Percentiles rank a stretch among this genome's conserved stretches.
Evolutionary conservation across 352 stramenopile genomes (phyloP).

Genomic region (Elongisporangium anandrum): DNA sequence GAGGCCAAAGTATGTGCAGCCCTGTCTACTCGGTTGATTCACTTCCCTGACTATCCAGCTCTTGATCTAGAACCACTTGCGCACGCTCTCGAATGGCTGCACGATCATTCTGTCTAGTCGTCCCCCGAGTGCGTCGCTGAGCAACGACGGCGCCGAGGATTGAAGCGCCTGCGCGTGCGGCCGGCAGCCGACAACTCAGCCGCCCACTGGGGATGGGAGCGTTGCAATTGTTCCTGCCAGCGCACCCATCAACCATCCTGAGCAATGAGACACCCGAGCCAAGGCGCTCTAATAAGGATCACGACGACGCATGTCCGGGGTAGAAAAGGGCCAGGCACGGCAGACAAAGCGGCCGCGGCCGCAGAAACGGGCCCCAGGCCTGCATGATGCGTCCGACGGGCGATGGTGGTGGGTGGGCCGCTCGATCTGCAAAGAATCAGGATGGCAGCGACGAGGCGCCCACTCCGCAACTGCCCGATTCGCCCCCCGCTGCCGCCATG

Average conservation of each 20-base stretch:
- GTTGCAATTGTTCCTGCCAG: too few relatives aligned
- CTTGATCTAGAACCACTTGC: slow-evolving; percentile 44
- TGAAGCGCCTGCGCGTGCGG: background rate
- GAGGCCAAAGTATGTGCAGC: slow-evolving; percentile 40
- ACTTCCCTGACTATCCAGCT: background rate
- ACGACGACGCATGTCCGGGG: background rate
- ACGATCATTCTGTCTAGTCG: slow-evolving; percentile 55
- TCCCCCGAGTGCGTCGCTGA: background rate
- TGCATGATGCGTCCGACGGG: background rate
- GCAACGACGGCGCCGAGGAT: background rate
- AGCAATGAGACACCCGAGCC: background rate
- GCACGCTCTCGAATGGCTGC: slow-evolving; percentile 65
- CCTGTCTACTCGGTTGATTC: background rate
- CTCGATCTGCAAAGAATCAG: background rate
- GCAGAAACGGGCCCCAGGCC: background rate
- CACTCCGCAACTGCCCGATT: background rate
- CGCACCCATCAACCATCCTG: background rate
- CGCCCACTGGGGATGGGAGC: too few relatives aligned
- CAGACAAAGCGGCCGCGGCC: background rate
- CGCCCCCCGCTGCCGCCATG: slow-evolving; percentile 9
- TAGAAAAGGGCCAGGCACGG: background rate
- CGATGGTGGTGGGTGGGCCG: background rate
- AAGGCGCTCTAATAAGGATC: background rate
- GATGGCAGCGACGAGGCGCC: background rate
- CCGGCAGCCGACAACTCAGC: background rate